These are phyloP conservation scores for Cryphonectria parasitica DNA, from an alignment of 2,329 filamentous ascomycete genomes.

Conservation along the genomic window DNA sequence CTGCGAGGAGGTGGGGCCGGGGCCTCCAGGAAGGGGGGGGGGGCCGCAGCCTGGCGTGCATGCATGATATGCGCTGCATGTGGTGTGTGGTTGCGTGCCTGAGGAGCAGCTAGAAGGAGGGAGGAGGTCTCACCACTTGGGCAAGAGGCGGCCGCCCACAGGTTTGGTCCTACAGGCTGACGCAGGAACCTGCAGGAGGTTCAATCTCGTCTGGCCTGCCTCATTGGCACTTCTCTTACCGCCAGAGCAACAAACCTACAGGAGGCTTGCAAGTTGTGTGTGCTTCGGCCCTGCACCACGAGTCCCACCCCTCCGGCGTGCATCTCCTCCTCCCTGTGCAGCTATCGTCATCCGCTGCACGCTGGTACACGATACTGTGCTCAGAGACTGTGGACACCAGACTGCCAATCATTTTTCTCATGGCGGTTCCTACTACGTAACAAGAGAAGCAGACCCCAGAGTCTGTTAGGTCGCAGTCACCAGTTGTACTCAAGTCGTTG, in stretches of 20 bases:
- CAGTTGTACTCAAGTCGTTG: too few relatives aligned
- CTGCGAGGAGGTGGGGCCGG: conserved; percentile 23
- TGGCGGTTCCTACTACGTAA: background rate
- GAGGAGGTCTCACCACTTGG: background rate
- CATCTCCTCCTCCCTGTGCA: background rate
- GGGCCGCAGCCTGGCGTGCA: conserved; percentile 7
- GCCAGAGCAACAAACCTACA: conserved; percentile 5
- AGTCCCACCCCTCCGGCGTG: conserved; percentile 1
- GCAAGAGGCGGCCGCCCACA: conserved; percentile 18
- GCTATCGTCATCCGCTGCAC: background rate
- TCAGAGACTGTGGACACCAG: background rate
- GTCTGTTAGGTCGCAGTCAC: background rate
- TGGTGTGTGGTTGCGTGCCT: background rate
- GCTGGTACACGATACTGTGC: background rate
- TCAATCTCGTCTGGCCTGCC: conserved; percentile 26
- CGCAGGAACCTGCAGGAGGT: conserved; percentile 28
- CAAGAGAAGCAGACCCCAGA: background rate
- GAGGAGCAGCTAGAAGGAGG: background rate
- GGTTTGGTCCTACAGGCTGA: conserved; percentile 15
- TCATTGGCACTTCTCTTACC: conserved; percentile 4
- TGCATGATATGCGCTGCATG: conserved; percentile 1
- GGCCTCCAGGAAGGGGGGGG: background rate
- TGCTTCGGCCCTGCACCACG: conserved; percentile 2
- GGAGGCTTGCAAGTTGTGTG: conserved; percentile 15
- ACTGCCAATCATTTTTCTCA: background rate